These are phyloP conservation scores for Carallia brachiata DNA, from an alignment of 345 rosid species.

Conservation along the genomic window DNA sequence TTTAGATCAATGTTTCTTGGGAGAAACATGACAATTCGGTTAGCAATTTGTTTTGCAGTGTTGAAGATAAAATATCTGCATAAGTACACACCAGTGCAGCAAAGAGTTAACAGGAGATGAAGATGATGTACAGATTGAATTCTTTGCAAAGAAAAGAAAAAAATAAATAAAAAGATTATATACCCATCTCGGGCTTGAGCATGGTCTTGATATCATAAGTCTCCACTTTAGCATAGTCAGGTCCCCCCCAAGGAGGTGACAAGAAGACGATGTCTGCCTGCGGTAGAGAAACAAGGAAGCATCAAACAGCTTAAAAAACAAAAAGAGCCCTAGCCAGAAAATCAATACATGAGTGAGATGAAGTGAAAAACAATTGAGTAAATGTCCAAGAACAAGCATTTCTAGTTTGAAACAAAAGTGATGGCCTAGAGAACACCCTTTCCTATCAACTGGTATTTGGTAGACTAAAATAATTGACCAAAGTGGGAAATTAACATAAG, in stretches of 20 bases:
- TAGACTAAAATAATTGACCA: too few species aligned
- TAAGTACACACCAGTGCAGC: conserved; percentile 19
- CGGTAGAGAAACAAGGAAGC: conserved; percentile 4
- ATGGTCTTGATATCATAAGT: conserved; percentile 70
- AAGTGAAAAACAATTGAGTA: too few species aligned
- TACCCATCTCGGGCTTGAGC: conserved; percentile 95
- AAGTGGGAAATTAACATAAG: too few species aligned
- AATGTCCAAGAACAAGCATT: too few species aligned
- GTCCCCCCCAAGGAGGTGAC: conserved; percentile 99
- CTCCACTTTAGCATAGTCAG: conserved; percentile 64
- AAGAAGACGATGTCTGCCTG: conserved; percentile 82
- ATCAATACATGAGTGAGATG: too few species aligned
- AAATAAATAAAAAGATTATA: conserved; percentile 6
- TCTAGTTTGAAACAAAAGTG: too few species aligned
- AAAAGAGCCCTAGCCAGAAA: not conserved
- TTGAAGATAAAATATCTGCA: conserved; percentile 66
- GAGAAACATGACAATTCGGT: conserved; percentile 72
- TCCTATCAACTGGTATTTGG: too few species aligned
- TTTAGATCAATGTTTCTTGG: conserved; percentile 77
- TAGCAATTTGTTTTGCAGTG: conserved; percentile 58
- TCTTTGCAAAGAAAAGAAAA: not conserved
- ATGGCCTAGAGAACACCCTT: too few species aligned
- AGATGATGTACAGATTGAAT: not conserved
- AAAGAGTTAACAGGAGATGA: not conserved
- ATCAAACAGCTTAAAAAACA: not conserved